Base-by-base conservation (phyloP, 306 rosid species). In the Prunus armeniaca region DNA sequence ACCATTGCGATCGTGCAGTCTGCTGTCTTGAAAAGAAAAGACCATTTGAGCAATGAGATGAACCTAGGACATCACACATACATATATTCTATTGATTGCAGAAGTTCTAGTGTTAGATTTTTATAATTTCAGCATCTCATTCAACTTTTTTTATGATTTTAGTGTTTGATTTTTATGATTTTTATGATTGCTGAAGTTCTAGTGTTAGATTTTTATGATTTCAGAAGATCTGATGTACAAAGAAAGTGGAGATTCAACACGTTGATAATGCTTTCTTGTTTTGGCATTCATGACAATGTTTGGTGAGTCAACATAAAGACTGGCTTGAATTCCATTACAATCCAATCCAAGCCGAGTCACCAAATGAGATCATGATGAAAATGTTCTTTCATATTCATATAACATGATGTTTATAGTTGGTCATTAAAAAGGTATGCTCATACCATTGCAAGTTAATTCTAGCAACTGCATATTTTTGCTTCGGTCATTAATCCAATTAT, bases 401-500 rank as follows among this genome's bases (percentile, higher is more conserved):
- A 34, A 34, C 7, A 5, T 34, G 41, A 34, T 34, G 41, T 34
- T 34, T 34, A 34, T 34, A 34, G 41, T 34, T 34, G 43, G 43
- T 38, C 43, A 38, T 38, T 38, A 7, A 38, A 38, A 38, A 38
- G 43, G 43, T 7, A 9, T 38, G 43, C 10, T 38, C 43, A 38
- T 6, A 38, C 43, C 43, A 38, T 38, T 38, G 43, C 43, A 51
- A 55, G 5, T 41, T 18, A 70, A 60, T 66, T 72, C 41, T 14
- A 14, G 82, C 68, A 82, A 52, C 74, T 75, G 80, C 80, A 71
- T 67, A 47, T 67, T 71, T 65, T 65, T 76, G 50, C 65, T 50
- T 67, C 45, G 68, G 38, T 17, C 77, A 54, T 55, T 43, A 55
- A 63, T 74, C 45, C 80, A 82, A 76, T 34, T 56, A 71, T 81